These are phyloP conservation scores for Carex littledalei DNA, from an alignment of 176 grass and related monocot genomes.

Conservation along the genomic window DNA sequence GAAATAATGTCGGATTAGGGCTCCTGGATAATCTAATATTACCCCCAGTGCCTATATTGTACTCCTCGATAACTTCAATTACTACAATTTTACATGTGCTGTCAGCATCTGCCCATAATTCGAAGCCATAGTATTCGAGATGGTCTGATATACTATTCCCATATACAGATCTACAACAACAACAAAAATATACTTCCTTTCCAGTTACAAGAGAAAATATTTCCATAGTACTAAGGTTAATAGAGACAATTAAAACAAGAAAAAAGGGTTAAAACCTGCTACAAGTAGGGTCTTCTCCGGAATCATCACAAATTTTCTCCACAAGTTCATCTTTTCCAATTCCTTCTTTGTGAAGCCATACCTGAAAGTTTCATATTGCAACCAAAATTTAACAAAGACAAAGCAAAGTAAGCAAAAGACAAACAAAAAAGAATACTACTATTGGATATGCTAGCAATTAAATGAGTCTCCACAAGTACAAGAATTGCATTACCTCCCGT, in stretches of 20 bases:
- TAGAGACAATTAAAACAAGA: conserved; percentile 24
- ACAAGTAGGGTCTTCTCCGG: conserved; percentile 82
- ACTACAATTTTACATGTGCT: conserved; percentile 64
- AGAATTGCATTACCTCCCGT: not conserved
- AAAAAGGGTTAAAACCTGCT: conserved; percentile 50
- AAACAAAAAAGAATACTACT: conserved; percentile 1
- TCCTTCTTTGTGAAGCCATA: conserved; percentile 61
- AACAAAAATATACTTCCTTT: not conserved
- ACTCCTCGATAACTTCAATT: conserved; percentile 12
- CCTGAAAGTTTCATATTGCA: conserved; percentile 30
- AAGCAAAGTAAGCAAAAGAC: not conserved
- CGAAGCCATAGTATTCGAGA: conserved; percentile 62
- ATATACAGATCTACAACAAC: conserved; percentile 56
- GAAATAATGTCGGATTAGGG: not conserved
- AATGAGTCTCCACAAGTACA: not conserved
- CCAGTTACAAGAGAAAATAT: not conserved
- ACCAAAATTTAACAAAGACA: not conserved
- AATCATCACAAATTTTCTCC: conserved; percentile 63
- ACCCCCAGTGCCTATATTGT: conserved; percentile 13
- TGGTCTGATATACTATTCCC: conserved; percentile 78
- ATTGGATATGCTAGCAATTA: not conserved
- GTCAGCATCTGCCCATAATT: conserved; percentile 51
- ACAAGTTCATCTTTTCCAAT: conserved; percentile 37
- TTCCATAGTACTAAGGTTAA: not conserved
- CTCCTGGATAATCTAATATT: conserved; percentile 27